phyloP scores from a whole-genome alignment of 768 basidiomycete genomes.

The Galerina sulciceps region DNA sequence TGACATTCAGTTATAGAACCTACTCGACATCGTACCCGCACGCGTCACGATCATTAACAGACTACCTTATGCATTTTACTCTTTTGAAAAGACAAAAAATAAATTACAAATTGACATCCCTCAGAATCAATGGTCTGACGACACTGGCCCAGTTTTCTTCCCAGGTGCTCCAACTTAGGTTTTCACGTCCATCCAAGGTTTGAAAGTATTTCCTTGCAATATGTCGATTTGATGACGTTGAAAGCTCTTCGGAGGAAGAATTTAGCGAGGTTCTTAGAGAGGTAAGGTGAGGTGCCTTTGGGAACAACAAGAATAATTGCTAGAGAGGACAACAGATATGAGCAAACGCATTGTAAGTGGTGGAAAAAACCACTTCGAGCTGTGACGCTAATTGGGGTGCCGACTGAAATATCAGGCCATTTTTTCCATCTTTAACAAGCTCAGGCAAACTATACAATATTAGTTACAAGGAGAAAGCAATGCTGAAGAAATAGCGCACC shows the following conservation, averaged over 20 bases:
- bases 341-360: not conserved
- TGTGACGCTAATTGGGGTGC: slow-evolving; percentile 72
- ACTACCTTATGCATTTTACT: too few species aligned
- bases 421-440: slow-evolving; percentile 82
- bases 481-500: slow-evolving; percentile 51
- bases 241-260: slow-evolving; percentile 29
- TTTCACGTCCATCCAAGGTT: slow-evolving; percentile 18
- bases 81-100: not conserved
- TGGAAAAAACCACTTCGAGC: slow-evolving; percentile 54
- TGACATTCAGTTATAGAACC: too few species aligned
- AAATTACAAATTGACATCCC: slow-evolving; percentile 37
- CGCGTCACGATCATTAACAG: too few species aligned
- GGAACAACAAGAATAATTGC: slow-evolving; percentile 66
- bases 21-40: too few species aligned
- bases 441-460: slow-evolving; percentile 69
- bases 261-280: slow-evolving; percentile 56
- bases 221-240: slow-evolving; percentile 24
- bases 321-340: slow-evolving; percentile 24
- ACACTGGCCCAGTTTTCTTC: slow-evolving; percentile 81
- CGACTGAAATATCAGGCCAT: slow-evolving; percentile 79
- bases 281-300: slow-evolving; percentile 52
- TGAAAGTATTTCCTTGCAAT: slow-evolving; percentile 16
- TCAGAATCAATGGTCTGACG: slow-evolving; percentile 61
- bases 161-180: slow-evolving; percentile 78
- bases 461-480: not conserved